Evolutionary conservation across 768 basidiomycete species (phyloP).

Genomic region (Pleurotus salmoneostramineus): DNA sequence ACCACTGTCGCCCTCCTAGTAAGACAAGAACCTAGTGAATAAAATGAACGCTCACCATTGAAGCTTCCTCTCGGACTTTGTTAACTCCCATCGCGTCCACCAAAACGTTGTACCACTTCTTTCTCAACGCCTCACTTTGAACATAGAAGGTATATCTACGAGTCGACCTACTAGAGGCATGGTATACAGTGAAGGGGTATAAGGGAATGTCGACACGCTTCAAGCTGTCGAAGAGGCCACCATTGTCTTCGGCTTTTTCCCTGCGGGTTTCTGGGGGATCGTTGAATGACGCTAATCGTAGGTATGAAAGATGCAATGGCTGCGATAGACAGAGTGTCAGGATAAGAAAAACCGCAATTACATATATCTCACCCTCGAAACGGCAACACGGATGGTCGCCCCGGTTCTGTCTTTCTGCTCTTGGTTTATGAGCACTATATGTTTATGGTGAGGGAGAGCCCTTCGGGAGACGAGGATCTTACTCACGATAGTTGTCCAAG

Average conservation of each 20-base stretch:
- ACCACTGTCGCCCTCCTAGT: conserved; percentile 46
- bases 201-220: conserved; percentile 49
- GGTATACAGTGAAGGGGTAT: conserved; percentile 78
- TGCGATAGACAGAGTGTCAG: conserved; percentile 19
- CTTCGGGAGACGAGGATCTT: not conserved
- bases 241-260: conserved; percentile 54
- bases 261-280: conserved; percentile 57
- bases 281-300: conserved; percentile 67
- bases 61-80: conserved; percentile 62
- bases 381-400: conserved; percentile 44
- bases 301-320: conserved; percentile 79
- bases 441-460: conserved; percentile 1
- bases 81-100: conserved; percentile 62
- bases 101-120: conserved; percentile 61
- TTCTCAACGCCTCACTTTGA: conserved; percentile 47
- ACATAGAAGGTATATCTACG: conserved; percentile 76
- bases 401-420: conserved; percentile 55
- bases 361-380: conserved; percentile 54
- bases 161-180: conserved; percentile 49
- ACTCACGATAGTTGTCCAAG: conserved; percentile 75
- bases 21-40: not conserved
- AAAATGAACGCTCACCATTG: conserved; percentile 48
- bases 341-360: too few relatives aligned
- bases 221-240: conserved; percentile 51
- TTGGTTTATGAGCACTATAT: conserved; percentile 59